Base-by-base conservation (phyloP, 331 rosid genomes). In the Acacia pycnantha region DNA sequence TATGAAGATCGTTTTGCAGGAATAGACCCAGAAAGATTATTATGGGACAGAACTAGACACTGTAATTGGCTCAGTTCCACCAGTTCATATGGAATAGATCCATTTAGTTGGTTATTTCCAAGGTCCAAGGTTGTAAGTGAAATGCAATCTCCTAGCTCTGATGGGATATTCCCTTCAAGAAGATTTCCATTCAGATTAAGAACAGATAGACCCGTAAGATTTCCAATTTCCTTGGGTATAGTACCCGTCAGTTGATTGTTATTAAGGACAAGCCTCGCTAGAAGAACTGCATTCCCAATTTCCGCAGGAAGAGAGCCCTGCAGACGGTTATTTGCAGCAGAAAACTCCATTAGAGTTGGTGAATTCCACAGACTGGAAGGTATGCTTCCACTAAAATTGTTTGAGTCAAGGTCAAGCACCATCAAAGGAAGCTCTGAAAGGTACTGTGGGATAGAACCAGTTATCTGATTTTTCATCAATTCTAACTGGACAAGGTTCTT, bases 31-130 rank as follows among this genome's bases (percentile, higher is more conserved):
- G 95, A 92, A 5, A 96, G 87, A 76, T 89, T 78, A 79, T 96
- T 96, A 84, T 91, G 90, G 22, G 99, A 96, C 67, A 96, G 97
- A 77, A 96, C 98, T 2, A 96, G 80, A 73, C 99, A 94, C 77
- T 94, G 97, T 59, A 96, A 81, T 75, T 91, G 90, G 83, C 88
- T 72, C 54, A 96, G 88, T 29, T 86, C 85, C 27, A 85, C 89
- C 41, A 96, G 82, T 76, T 79, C 80, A 81, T 85, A 89, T 1
- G 99, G 99, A 67, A 96, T 96, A 3, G 92, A 81, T 37, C 97
- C 98, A 14, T 67, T 82, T 44, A 96, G 87, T 44, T 54, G 59
- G 82, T 96, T 96, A 86, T 85, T 92, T 76, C 99, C 99, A 64
- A 96, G 90, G 87, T 96, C 98, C 77, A 96, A 77, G 29, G 98